Evolutionary conservation across 2,329 filamentous ascomycete species (phyloP).

Genomic region (Phyllosticta citriasiana): DNA sequence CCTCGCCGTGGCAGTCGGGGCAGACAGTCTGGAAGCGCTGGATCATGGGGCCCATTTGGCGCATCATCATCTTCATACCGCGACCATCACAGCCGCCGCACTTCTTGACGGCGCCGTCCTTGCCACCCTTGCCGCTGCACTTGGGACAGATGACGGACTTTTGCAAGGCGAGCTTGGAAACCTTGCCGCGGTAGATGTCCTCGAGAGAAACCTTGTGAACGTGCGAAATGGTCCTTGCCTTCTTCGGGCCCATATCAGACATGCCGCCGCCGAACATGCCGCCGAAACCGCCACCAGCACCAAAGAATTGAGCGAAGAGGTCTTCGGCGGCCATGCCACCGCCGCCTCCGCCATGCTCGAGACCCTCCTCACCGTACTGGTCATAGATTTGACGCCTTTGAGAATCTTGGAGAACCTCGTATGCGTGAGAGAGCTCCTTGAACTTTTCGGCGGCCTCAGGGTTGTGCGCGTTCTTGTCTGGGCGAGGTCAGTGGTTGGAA

Average conservation of each 20-base stretch:
- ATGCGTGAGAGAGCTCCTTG: conserved; percentile 93
- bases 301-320: conserved; percentile 95
- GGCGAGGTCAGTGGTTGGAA: conserved; percentile 13
- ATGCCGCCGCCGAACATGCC: conserved; percentile 60
- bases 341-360: conserved; percentile 69
- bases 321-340: conserved; percentile 92
- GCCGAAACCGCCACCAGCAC: conserved; percentile 60
- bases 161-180: conserved; percentile 93
- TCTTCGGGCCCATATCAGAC: conserved; percentile 70
- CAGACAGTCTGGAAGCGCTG: conserved; percentile 99
- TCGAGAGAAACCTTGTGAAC: conserved; percentile 97
- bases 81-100: conserved; percentile 84
- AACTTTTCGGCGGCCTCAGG: conserved; percentile 93
- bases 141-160: conserved; percentile 95
- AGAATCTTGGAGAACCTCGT: conserved; percentile 85
- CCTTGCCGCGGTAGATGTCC: conserved; percentile 95
- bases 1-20: conserved; percentile 95
- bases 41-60: conserved; percentile 99
- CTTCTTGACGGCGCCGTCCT: conserved; percentile 93
- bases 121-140: conserved; percentile 88
- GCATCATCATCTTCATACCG: conserved; percentile 99
- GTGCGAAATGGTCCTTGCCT: conserved; percentile 95
- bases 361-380: conserved; percentile 92
- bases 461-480: conserved; percentile 95
- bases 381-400: conserved; percentile 92